Evolutionary conservation across 2,329 filamentous ascomycete genomes (phyloP).

Genomic region (Pestalotiopsis sp.): DNA sequence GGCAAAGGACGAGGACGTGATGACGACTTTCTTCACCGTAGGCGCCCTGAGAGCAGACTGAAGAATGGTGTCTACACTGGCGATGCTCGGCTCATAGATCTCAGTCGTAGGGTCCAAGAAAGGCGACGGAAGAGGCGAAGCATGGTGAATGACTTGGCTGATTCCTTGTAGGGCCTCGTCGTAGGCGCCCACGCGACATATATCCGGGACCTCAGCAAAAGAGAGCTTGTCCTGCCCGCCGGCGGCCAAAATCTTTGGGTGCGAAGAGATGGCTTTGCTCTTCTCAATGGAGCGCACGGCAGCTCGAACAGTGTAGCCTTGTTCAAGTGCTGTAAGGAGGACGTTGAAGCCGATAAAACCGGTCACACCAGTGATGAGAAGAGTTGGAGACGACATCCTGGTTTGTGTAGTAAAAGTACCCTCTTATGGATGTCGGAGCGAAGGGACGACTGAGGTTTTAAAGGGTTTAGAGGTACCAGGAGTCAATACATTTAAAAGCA

Average conservation of each 20-base stretch:
- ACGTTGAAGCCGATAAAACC: slow-evolving; percentile 33
- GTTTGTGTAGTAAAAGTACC: background rate
- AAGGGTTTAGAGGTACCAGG: too few species aligned
- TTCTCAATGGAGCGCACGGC: slow-evolving; percentile 27
- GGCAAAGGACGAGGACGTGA: slow-evolving; percentile 38
- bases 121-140: slow-evolving; percentile 30
- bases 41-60: slow-evolving; percentile 34
- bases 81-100: slow-evolving; percentile 32
- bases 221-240: slow-evolving; percentile 20
- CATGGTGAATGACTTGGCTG: slow-evolving; percentile 37
- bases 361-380: slow-evolving; percentile 33
- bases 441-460: too few species aligned
- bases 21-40: slow-evolving; percentile 41
- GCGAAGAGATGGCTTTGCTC: background rate
- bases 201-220: slow-evolving; percentile 37
- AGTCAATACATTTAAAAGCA: background rate
- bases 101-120: slow-evolving; percentile 25
- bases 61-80: slow-evolving; percentile 39
- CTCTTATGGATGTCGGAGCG: background rate
- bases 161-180: slow-evolving; percentile 41
- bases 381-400: slow-evolving; percentile 5
- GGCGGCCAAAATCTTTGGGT: slow-evolving; percentile 5
- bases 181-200: slow-evolving; percentile 38
- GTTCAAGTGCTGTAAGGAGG: slow-evolving; percentile 25
- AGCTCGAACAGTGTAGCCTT: slow-evolving; percentile 30